Evolutionary conservation across 371 early-diverging fungal genomes (phyloP).

Genomic region (Actinomucor elegans): DNA sequence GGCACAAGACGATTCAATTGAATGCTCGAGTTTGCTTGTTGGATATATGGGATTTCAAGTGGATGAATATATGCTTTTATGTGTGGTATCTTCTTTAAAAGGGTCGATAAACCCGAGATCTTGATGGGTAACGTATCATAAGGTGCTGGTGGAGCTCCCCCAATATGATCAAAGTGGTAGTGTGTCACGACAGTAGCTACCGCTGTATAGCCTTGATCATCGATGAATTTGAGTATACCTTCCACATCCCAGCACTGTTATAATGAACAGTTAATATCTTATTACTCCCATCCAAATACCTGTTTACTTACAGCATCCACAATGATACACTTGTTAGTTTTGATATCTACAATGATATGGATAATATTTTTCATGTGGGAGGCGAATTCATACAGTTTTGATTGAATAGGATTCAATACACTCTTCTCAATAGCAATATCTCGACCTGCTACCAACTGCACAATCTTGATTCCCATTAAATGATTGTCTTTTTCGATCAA

Average conservation of each 20-base stretch:
- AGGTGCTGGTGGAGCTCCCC: conserved; percentile 78
- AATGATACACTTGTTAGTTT: conserved; percentile 67
- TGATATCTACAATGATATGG: conserved; percentile 71
- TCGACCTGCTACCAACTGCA: conserved; percentile 69
- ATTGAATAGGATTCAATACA: conserved; percentile 69
- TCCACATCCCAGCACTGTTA: conserved; percentile 92
- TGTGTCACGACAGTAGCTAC: conserved; percentile 80
- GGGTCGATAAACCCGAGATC: conserved; percentile 73
- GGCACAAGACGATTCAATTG: conserved; percentile 54
- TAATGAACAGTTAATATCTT: neutral
- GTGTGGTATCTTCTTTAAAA: conserved; percentile 68
- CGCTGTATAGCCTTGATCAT: conserved; percentile 60
- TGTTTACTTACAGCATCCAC: conserved; percentile 68
- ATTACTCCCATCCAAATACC: neutral
- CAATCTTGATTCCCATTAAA: conserved; percentile 55
- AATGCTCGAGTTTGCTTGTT: conserved; percentile 69
- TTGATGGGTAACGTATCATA: conserved; percentile 76
- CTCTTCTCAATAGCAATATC: conserved; percentile 60
- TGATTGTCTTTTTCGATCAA: conserved; percentile 61
- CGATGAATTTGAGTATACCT: conserved; percentile 65
- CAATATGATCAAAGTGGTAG: conserved; percentile 84
- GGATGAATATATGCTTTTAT: conserved; percentile 77
- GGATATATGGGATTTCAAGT: conserved; percentile 70
- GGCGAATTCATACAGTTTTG: conserved; percentile 75
- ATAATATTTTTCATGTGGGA: conserved; percentile 81